Evolutionary conservation across 129 eudicot genomes (phyloP).

Genomic region (Chrysanthemum makinoi): DNA sequence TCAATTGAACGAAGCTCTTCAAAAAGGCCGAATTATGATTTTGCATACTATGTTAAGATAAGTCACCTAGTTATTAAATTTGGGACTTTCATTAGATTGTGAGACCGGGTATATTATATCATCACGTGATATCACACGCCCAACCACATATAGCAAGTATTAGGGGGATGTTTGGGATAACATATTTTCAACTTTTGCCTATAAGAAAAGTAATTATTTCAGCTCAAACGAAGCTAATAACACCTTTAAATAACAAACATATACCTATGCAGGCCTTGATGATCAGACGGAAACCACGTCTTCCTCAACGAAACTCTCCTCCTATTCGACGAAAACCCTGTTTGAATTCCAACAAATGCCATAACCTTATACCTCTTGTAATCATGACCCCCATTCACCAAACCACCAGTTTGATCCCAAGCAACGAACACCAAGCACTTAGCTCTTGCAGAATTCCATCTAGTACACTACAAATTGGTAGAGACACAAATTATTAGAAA

Average conservation of each 20-base stretch:
- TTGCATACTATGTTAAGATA: no score
- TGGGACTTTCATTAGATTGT: no score
- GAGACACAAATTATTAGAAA: no score
- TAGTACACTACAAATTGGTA: no score
- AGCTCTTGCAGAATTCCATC: no score
- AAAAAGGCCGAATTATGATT: no score
- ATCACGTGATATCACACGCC: not conserved
- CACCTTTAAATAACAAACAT: not conserved
- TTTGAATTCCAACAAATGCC: slow-evolving; percentile 92
- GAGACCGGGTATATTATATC: no score
- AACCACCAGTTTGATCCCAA: slow-evolving; percentile 51
- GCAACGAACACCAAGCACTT: slow-evolving; percentile 65
- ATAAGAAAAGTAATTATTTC: no score
- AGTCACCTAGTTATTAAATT: no score
- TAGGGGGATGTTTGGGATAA: not conserved
- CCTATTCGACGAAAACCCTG: slow-evolving; percentile 72
- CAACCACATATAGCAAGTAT: not conserved
- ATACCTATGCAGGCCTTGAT: slow-evolving; percentile 68
- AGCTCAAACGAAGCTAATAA: not conserved
- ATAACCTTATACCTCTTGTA: slow-evolving; percentile 62
- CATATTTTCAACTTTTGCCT: not conserved
- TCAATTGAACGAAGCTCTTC: no score
- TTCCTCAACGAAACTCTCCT: slow-evolving; percentile 70
- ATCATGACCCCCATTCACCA: slow-evolving; percentile 14
- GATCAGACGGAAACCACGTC: slow-evolving; percentile 95